Conservation (phyloP, 2,329 filamentous ascomycete genomes). For the Clonostachys chloroleuca region DNA sequence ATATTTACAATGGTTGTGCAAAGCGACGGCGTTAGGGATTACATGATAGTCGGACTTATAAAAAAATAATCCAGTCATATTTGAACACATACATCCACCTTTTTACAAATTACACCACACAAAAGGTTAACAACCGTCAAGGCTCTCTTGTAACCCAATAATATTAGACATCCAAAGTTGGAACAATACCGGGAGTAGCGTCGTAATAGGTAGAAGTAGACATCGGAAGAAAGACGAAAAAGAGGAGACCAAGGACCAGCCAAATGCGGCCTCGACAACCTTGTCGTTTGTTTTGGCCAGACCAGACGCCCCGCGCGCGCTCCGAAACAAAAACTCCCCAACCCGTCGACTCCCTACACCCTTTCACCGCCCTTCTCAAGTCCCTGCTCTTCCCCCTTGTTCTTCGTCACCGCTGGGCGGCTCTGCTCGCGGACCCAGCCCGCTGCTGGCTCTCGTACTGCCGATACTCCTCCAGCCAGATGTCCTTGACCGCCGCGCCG, state of each 20-base stretch:
- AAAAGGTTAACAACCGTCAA: neutral
- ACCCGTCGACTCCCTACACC: too few species aligned
- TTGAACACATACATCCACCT: too few species aligned
- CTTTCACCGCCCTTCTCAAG: too few species aligned
- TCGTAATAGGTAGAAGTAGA: too few species aligned
- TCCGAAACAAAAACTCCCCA: neutral
- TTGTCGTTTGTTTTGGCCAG: too few species aligned
- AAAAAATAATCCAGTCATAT: neutral
- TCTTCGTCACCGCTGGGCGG: constrained; percentile 10
- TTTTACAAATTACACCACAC: constrained; percentile 1
- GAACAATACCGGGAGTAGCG: too few species aligned
- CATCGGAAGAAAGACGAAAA: too few species aligned
- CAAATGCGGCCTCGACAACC: too few species aligned
- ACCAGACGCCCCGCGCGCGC: neutral
- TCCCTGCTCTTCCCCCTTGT: constrained; percentile 3
- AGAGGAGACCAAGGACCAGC: too few species aligned
- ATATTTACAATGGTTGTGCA: constrained; percentile 14
- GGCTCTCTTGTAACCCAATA: too few species aligned
- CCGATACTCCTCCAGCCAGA: constrained; percentile 55
- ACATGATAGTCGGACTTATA: neutral
- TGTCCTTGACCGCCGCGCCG: constrained; percentile 40
- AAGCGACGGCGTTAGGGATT: constrained; percentile 19
- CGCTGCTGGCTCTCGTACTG: constrained; percentile 45
- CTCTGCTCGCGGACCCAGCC: neutral
- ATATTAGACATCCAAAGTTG: too few species aligned